Percentiles rank a stretch among this genome's conserved stretches.
These are phyloP conservation scores for Aegilops longissima DNA, from an alignment of 176 grass and related monocot species.

Conservation along the genomic window DNA sequence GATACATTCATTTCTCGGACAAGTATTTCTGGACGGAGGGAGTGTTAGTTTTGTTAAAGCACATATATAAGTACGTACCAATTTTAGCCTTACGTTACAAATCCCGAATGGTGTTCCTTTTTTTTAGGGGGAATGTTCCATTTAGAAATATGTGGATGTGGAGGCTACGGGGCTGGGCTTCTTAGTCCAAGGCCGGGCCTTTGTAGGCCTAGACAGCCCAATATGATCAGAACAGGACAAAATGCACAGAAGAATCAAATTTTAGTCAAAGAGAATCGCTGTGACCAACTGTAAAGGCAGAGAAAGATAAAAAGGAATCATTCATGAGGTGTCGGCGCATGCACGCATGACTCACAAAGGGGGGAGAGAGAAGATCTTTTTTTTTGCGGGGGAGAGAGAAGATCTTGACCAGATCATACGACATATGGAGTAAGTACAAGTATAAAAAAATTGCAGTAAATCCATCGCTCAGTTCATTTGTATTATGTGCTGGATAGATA, in stretches of 20 bases:
- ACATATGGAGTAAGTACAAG: background rate
- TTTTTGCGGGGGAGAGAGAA: background rate
- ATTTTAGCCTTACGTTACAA: background rate
- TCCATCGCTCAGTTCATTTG: background rate
- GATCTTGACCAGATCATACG: conserved; percentile 15
- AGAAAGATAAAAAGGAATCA: background rate
- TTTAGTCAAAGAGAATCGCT: background rate
- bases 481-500: background rate
- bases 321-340: background rate
- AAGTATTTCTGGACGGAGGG: too few relatives aligned
- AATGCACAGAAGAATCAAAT: background rate
- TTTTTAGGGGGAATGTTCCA: too few relatives aligned
- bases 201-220: background rate
- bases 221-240: background rate
- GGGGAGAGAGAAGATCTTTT: background rate
- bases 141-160: too few relatives aligned
- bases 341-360: background rate
- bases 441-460: background rate
- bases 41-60: too few relatives aligned
- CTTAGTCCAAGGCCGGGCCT: background rate
- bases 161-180: too few relatives aligned
- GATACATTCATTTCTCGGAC: too few relatives aligned
- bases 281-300: background rate
- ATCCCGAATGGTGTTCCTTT: background rate
- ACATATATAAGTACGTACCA: too few relatives aligned